Evolutionary conservation across 805 yeast genomes (phyloP), one percentile per base, ranked within the genome.

Genomic region (Lipomyces mesembrius): DNA sequence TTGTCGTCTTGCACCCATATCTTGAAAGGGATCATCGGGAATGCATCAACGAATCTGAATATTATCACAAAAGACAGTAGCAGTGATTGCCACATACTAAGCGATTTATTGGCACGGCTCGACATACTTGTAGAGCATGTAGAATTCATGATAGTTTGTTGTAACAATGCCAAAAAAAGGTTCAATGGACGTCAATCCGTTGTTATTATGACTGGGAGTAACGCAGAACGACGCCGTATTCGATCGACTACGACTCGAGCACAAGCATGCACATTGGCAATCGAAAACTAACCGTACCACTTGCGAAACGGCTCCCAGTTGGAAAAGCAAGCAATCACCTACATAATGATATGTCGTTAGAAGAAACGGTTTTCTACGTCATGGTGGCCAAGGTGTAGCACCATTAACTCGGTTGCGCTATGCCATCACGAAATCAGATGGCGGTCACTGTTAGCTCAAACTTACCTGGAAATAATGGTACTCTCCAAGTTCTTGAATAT

Each of bases 21-120:
- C 37, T 59, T 59, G 35, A 59, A 59, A 1, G 55, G 55, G n/a
- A 59, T 53, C 61, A 59, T 59, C 25, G 61, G 55, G 39, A 59
- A 59, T 39, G 55, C 61, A 29, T 59, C 32, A 6, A 37, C 60
- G 14, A 52, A 34, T 17, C 49, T 43, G 49, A n/a, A 43, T 17
- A 43, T 43, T 43, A 43, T 17, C 49, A 43, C 22, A 22, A 43
- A 17, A 3, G 49, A 43, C 22, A 43, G 22, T 7, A 43, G 8
- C 8, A 43, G 8, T n/a, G 49, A n/a, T n/a, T 3, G 20, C 49
- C 49, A 43, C 49, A 17, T 43, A 12, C 22, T n/a, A n/a, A 6
- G 49, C 49, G 20, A 43, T n/a, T 12, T 43, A 43, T 43, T 17
- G 49, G 49, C 49, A 17, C 49, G 7, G 49, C 20, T 7, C 49